Conservation (phyloP, 208 protist genomes). For the Herpetomonas samuelpessoai region DNA sequence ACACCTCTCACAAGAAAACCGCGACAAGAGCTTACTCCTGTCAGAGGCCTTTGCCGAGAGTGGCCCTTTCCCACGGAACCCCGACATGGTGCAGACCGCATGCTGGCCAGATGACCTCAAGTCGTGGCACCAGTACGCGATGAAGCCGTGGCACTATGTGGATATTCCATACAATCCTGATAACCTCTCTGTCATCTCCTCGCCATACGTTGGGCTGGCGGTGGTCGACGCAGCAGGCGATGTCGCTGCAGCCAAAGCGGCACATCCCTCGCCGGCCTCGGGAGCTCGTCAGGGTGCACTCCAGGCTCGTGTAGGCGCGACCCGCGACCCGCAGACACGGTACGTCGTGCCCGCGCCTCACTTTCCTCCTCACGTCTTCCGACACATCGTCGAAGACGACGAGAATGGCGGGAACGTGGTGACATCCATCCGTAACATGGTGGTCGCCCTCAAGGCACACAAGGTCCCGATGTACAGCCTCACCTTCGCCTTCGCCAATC, state of each 20-base stretch:
- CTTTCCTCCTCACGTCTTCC: constrained; percentile 1
- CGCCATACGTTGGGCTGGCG: neutral
- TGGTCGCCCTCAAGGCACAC: constrained; percentile 16
- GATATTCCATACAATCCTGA: constrained; percentile 61
- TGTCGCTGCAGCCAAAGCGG: neutral
- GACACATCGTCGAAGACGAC: neutral
- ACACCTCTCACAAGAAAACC: constrained; percentile 31
- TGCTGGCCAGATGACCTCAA: constrained; percentile 88
- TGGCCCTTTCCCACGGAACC: constrained; percentile 59
- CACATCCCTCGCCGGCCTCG: too few species aligned
- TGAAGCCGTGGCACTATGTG: constrained; percentile 78
- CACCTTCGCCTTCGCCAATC: constrained; percentile 67
- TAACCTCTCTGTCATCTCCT: constrained; percentile 28
- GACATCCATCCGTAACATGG: constrained; percentile 18
- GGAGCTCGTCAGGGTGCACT: too few species aligned
- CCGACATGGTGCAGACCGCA: constrained; percentile 62
- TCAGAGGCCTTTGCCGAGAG: constrained; percentile 26
- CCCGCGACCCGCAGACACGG: too few species aligned
- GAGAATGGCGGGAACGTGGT: constrained; percentile 24
- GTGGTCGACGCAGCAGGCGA: neutral
- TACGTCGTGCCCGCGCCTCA: neutral
- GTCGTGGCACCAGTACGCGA: constrained; percentile 46
- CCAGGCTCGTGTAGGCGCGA: neutral
- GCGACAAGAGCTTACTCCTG: constrained; percentile 28
- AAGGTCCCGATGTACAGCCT: constrained; percentile 43